Evolutionary conservation across 164 flowering plant genomes (phyloP).

Genomic region (Kalanchoe fedtschenkoi): DNA sequence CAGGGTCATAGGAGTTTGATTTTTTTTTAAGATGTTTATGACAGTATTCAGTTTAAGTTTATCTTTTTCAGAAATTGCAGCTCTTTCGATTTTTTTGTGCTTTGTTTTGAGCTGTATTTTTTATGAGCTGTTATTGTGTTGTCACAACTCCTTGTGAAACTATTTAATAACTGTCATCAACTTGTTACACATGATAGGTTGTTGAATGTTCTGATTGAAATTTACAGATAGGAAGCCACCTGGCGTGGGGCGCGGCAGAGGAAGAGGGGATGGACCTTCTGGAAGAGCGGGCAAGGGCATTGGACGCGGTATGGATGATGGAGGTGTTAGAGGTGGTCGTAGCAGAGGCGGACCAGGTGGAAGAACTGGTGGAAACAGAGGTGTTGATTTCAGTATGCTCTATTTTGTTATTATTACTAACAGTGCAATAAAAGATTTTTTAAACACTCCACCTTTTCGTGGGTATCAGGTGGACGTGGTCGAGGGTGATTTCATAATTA

Average conservation of each 20-base stretch:
- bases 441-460: not conserved
- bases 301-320: not conserved
- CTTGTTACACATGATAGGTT: not conserved
- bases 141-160: no score
- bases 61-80: no score
- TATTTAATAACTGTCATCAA: no score
- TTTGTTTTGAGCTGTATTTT: no score
- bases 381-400: not conserved
- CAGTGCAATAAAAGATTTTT: no score
- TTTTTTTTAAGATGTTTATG: no score
- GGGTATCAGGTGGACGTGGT: conserved; percentile 1
- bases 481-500: no score
- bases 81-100: no score
- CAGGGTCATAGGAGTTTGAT: no score
- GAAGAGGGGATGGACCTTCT: conserved; percentile 2
- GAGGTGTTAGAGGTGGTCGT: conserved; percentile 4
- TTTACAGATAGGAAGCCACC: conserved; percentile 3
- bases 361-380: conserved; percentile 6
- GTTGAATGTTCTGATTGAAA: not conserved
- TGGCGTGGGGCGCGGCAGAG: not conserved
- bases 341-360: conserved; percentile 1
- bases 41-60: no score
- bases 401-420: no score
- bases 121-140: no score
- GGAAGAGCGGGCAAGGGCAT: not conserved